Evolutionary conservation across 805 yeast species (phyloP).

Genomic region (Ogataea zsoltii): DNA sequence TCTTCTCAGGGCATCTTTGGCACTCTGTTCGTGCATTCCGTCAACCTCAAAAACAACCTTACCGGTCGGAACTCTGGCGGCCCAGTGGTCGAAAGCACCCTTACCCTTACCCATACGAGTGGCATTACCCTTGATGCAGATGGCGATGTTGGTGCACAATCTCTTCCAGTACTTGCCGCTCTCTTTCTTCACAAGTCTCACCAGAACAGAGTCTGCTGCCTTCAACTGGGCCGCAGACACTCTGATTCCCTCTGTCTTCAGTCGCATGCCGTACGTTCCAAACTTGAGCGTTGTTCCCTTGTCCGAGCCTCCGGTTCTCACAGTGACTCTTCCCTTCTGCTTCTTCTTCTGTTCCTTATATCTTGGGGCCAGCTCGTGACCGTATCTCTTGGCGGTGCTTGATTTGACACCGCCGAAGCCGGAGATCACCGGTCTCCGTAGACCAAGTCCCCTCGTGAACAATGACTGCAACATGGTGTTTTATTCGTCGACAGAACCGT

Average conservation of each 20-base stretch:
- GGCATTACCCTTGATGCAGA: conserved; percentile 95
- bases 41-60: conserved; percentile 84
- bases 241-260: conserved; percentile 85
- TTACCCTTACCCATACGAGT: conserved; percentile 99
- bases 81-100: conserved; percentile 98
- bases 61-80: conserved; percentile 93
- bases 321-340: conserved; percentile 92
- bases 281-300: conserved; percentile 82
- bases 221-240: conserved; percentile 83
- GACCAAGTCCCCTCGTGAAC: neutral
- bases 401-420: conserved; percentile 8
- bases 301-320: conserved; percentile 89
- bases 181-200: conserved; percentile 79
- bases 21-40: conserved; percentile 80
- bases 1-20: conserved; percentile 85
- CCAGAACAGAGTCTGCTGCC: conserved; percentile 86
- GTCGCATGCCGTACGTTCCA: conserved; percentile 84
- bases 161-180: conserved; percentile 79
- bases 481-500: neutral
- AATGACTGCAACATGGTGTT: conserved; percentile 3
- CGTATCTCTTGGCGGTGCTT: conserved; percentile 41
- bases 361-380: conserved; percentile 78
- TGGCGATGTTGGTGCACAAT: conserved; percentile 81
- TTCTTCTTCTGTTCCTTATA: conserved; percentile 68
- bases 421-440: conserved; percentile 4